Base-by-base conservation (phyloP, 495 filamentous ascomycete species). In the Hapsidospora chrysogenum region DNA sequence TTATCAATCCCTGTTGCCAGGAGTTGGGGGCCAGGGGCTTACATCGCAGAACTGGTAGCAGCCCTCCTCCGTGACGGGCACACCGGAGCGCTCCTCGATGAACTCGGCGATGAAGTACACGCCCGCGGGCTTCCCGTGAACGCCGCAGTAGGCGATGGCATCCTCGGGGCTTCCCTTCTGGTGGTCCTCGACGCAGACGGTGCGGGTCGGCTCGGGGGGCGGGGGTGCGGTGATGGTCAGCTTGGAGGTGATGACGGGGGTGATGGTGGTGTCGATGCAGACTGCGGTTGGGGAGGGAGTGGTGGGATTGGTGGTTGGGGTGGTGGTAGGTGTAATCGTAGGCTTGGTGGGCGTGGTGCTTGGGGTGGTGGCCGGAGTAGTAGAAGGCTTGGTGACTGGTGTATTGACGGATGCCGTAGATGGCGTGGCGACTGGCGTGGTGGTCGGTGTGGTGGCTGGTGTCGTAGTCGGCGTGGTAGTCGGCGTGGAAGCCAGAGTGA, bases 21-120 rank as follows among this genome's bases (percentile, higher is more conserved):
- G n/a, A n/a, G n/a, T n/a, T n/a, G n/a, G 23, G 9, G 28, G 18
- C 9, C 29, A 14, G 16, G 28, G 9, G 48, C 50, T 37, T 35
- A 53, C 56, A 39, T 33, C 43, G 36, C 41, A 60, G 30, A 35
- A 39, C 28, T 41, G 18, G 32, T 35, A 52, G 22, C 49, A 49
- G 9, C 41, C 44, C 15, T 39, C 29, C 0, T 47, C 29, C 14
- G 41, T 47, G 5, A 52, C 32, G 7, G 26, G 27, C 16, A 43
- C 38, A 14, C 28, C 43, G 2, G 13, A 28, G 11, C 2, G 21
- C n/a, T 49, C 31, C 28, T 45, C 30, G 8, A 33, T 22, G 23
- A 34, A 49, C 33, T 43, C 33, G 2, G 31, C 46, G 1, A 49
- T 11, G 26, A 47, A 45, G 18, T 33, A 42, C 34, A 43, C 37